A percentile compares a stretch with the other conserved stretches of the same genome.
phyloP scores from a whole-genome alignment of 2,329 filamentous ascomycete genomes.

The Ploettnerulaceae sp. region DNA sequence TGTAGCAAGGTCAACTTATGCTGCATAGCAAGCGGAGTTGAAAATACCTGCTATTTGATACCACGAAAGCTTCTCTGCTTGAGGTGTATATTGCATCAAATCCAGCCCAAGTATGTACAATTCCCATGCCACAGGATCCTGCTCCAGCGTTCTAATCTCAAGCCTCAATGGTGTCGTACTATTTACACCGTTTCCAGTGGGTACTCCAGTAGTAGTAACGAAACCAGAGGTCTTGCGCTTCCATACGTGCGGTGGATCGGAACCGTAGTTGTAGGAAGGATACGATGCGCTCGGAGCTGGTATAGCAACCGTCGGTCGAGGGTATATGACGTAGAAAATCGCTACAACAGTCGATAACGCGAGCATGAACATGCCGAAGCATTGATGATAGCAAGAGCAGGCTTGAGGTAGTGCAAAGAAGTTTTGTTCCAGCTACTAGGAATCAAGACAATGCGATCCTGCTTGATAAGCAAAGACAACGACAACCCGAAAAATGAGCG shows the following conservation, averaged over 20 bases:
- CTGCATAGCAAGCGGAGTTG: too few species aligned
- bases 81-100: constrained; percentile 24
- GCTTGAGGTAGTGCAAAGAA: too few species aligned
- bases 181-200: constrained; percentile 16
- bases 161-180: constrained; percentile 22
- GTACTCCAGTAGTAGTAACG: constrained; percentile 21
- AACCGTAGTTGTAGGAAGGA: constrained; percentile 24
- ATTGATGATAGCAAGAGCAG: too few species aligned
- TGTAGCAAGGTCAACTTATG: too few species aligned
- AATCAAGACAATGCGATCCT: too few species aligned
- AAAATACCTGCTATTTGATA: constrained; percentile 29
- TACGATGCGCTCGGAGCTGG: neutral
- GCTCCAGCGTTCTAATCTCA: constrained; percentile 27
- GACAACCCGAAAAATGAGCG: too few species aligned
- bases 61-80: constrained; percentile 26
- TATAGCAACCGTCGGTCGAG: neutral
- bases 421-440: too few species aligned
- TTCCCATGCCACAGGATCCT: constrained; percentile 25
- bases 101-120: constrained; percentile 30
- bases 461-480: too few species aligned
- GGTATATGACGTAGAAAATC: neutral
- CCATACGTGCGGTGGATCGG: constrained; percentile 10
- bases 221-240: constrained; percentile 17
- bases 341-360: neutral
- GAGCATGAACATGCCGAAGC: constrained; percentile 3